Percentiles rank a stretch among this genome's conserved stretches.
phyloP scores from a whole-genome alignment of 2,329 filamentous ascomycete species.

The Zalaria sp. region DNA sequence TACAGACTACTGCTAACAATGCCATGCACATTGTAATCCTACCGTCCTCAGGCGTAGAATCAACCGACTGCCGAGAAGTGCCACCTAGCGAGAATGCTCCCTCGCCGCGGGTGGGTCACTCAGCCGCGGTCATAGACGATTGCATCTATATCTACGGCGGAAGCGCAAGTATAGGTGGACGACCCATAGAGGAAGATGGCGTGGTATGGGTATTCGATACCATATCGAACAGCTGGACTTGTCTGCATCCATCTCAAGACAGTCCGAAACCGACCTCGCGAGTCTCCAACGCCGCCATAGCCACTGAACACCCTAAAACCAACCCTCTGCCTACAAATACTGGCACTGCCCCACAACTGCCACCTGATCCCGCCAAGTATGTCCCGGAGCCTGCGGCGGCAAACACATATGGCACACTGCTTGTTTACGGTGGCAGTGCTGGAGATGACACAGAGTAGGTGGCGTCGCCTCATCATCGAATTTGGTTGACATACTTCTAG shows the following conservation, averaged over 20 bases:
- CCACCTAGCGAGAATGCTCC: conserved; percentile 21
- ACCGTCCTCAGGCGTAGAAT: conserved; percentile 28
- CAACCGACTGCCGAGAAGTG: conserved; percentile 26
- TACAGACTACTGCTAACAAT: conserved; percentile 29
- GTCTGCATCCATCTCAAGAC: conserved; percentile 19
- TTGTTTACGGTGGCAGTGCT: conserved; percentile 34
- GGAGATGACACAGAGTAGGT: conserved; percentile 9
- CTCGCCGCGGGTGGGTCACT: conserved; percentile 26
- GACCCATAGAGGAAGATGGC: conserved; percentile 17
- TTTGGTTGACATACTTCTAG: neutral
- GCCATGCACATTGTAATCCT: conserved; percentile 39
- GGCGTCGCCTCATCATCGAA: neutral
- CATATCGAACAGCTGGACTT: conserved; percentile 24
- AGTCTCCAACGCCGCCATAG: conserved; percentile 21
- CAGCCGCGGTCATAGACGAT: conserved; percentile 26
- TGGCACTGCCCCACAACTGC: conserved; percentile 20
- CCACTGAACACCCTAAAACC: conserved; percentile 25
- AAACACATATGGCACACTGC: conserved; percentile 33
- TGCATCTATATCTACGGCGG: conserved; percentile 32
- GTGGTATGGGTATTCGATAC: conserved; percentile 32
- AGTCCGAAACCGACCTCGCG: conserved; percentile 14
- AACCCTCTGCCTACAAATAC: conserved; percentile 13
- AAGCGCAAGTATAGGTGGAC: conserved; percentile 9
- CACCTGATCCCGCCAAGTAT: conserved; percentile 24
- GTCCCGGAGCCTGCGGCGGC: conserved; percentile 26